Evolutionary conservation across 2,329 filamentous ascomycete species (phyloP), one percentile per base, ranked within the genome.

Genomic region (Thermothelomyces thermophilus): DNA sequence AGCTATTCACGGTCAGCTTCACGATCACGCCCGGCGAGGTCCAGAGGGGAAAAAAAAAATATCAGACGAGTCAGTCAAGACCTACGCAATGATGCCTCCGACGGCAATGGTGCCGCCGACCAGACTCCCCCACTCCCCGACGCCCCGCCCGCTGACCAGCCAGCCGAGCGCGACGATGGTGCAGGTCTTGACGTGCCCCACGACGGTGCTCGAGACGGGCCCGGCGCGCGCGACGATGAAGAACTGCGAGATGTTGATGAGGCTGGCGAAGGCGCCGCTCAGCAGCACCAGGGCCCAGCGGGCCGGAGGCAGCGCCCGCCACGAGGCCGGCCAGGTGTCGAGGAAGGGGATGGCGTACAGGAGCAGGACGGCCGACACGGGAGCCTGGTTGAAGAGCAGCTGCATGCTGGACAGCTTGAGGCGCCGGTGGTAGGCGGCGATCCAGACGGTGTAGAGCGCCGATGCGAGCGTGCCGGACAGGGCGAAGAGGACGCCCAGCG

Each of bases 381-480:
- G 81, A 2, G 82, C 79, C 65, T 86, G 82, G 64, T 84, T 85
- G 67, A 80, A 79, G 10, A 87, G 72, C 28, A 87, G 68, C 68
- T 86, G 83, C 75, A 84, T 82, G 65, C 80, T 84, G 56, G 75
- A 77, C 68, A 85, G 80, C 53, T 81, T 73, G 19, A 85, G 72
- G 64, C 79, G 83, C 54, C 78, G 75, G 63, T 84, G 80, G 61
- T 82, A 85, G 60, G 74, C 76, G 45, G 77, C 74, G 60, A 86
- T 83, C 80, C 80, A 84, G 52, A 86, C 77, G 0, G 82, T 86
- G 64, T 86, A 86, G 14, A 86, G 65, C 1, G 80, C 81, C 28
- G 79, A 84, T 14, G 81, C 80, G 46, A 83, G 73, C 10, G 86
- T 81, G 43, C 82, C 82, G 2, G 67, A 60, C 48, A 86, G 77